Percentiles rank a stretch among this genome's conserved stretches.
phyloP scores from a whole-genome alignment of 1,139 yeast species.

The Casaregolazyma suthepensis region DNA sequence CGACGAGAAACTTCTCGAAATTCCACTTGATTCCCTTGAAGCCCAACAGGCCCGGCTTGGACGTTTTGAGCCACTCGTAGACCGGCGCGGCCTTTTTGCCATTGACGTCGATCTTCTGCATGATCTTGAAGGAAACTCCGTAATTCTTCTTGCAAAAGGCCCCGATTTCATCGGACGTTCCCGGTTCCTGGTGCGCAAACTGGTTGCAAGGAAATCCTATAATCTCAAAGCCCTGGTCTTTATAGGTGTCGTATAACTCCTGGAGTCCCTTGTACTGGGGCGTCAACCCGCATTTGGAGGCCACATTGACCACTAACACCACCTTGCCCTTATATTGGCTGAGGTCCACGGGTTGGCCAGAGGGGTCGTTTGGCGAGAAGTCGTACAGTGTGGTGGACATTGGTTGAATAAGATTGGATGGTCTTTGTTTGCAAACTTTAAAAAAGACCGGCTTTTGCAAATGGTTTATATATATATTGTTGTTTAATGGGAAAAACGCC shows the following conservation, averaged over 20 bases:
- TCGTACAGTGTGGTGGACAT: conserved; percentile 42
- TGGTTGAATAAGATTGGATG: background rate
- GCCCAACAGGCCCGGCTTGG: conserved; percentile 64
- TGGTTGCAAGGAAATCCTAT: conserved; percentile 93
- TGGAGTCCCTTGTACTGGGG: conserved; percentile 80
- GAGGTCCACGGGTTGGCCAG: conserved; percentile 62
- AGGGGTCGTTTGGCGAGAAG: conserved; percentile 50
- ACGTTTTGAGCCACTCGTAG: conserved; percentile 62
- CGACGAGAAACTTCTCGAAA: conserved; percentile 83
- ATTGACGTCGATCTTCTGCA: conserved; percentile 84
- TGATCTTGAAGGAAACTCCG: conserved; percentile 83
- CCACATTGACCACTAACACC: conserved; percentile 83
- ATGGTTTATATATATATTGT: background rate
- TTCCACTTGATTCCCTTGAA: conserved; percentile 88
- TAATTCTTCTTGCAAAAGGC: conserved; percentile 58
- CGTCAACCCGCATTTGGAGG: conserved; percentile 62
- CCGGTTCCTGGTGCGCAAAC: conserved; percentile 87
- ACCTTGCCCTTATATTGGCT: conserved; percentile 76
- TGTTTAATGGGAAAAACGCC: background rate
- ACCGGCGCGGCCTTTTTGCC: conserved; percentile 79
- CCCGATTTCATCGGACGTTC: conserved; percentile 57
- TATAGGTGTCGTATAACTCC: conserved; percentile 70
- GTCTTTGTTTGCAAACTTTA: background rate
- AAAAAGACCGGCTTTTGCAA: no score
- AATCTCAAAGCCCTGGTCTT: conserved; percentile 67